These are phyloP conservation scores for Mitragyna speciosa DNA, from an alignment of 257 asterid genomes.

Conservation along the genomic window DNA sequence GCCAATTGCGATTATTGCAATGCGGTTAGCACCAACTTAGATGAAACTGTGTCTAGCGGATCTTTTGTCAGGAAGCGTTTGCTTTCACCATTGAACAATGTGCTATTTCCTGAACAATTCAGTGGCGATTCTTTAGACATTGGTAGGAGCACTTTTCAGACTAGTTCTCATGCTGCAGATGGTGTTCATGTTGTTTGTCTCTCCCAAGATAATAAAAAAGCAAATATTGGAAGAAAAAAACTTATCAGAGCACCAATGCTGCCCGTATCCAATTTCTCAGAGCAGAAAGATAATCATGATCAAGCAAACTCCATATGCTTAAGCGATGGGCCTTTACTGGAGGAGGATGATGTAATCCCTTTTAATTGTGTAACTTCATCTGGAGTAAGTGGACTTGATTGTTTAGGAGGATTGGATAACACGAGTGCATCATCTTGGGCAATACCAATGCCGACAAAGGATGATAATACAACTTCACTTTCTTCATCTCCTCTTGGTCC, in stretches of 20 bases:
- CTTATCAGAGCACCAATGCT: conserved; percentile 33
- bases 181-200: conserved; percentile 32
- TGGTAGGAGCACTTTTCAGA: conserved; percentile 35
- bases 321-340: conserved; percentile 71
- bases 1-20: conserved; percentile 19
- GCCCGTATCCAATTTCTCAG: conserved; percentile 32
- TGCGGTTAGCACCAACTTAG: conserved; percentile 20
- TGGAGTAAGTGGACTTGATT: conserved; percentile 26
- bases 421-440: conserved; percentile 25
- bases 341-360: conserved; percentile 38
- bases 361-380: conserved; percentile 37
- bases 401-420: conserved; percentile 24
- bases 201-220: conserved; percentile 51
- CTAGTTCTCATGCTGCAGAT: conserved; percentile 24
- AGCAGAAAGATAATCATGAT: conserved; percentile 26
- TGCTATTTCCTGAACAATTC: conserved; percentile 42
- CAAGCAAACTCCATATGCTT: conserved; percentile 34
- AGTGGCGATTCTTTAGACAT: conserved; percentile 53
- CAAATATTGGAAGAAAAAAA: conserved; percentile 47
- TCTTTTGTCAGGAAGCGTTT: conserved; percentile 59
- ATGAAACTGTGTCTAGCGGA: conserved; percentile 42
- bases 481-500: conserved; percentile 71
- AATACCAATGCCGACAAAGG: conserved; percentile 31
- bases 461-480: conserved; percentile 36
- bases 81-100: conserved; percentile 61